Evolutionary conservation across 495 filamentous ascomycete species (phyloP).

Genomic region (Penicillium cinerascens): DNA sequence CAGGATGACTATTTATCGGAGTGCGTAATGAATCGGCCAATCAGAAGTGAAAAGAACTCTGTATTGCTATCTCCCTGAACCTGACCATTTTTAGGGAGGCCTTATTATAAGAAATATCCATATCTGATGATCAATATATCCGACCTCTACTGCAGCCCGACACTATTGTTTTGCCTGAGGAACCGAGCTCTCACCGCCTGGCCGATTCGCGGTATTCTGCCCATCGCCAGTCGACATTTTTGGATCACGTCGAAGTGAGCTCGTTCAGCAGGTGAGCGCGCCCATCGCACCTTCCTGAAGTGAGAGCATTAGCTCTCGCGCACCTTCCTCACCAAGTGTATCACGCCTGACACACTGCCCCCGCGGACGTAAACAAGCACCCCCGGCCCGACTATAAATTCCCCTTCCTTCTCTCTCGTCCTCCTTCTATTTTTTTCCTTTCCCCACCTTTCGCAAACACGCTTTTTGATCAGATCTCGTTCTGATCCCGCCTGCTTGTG

Average conservation of each 20-base stretch:
- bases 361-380: background rate
- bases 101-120: no score
- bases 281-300: slow-evolving; percentile 41
- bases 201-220: slow-evolving; percentile 1
- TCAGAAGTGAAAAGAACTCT: no score
- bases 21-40: no score
- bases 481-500: background rate
- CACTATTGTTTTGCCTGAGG: slow-evolving; percentile 1
- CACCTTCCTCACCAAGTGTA: background rate
- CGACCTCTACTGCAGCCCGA: no score
- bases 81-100: no score
- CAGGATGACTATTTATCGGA: no score
- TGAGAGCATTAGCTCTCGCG: background rate
- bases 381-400: background rate
- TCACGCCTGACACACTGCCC: background rate
- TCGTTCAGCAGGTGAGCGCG: slow-evolving; percentile 8
- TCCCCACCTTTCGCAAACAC: background rate
- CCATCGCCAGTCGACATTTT: slow-evolving; percentile 1
- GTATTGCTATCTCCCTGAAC: no score
- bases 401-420: background rate
- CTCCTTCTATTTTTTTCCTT: slow-evolving; percentile 4
- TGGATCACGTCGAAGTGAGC: background rate
- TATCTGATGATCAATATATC: no score
- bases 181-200: background rate
- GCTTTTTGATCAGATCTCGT: background rate